These are phyloP conservation scores for Pseudomicrostroma phylloplanum DNA, from an alignment of 1,284 basidiomycete species.

Conservation along the genomic window DNA sequence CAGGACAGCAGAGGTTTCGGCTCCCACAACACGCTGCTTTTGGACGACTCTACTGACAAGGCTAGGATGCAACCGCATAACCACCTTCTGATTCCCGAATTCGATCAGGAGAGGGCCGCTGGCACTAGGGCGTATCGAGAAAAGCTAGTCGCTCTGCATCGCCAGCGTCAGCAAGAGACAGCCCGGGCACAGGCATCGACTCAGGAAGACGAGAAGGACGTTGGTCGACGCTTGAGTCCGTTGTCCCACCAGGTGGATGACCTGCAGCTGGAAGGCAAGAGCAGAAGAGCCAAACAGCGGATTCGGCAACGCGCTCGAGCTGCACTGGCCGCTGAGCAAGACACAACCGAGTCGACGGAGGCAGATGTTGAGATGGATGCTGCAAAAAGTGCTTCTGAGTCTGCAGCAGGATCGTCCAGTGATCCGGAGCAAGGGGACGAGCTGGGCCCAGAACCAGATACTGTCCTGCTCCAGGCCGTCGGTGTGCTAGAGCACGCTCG, in stretches of 20 bases:
- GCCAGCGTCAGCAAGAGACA: slow-evolving; percentile 12
- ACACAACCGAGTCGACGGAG: no score
- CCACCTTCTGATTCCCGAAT: slow-evolving; percentile 41
- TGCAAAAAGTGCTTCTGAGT: not conserved
- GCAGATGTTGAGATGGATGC: not conserved
- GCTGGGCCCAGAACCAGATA: slow-evolving; percentile 21
- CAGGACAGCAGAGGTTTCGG: slow-evolving; percentile 51
- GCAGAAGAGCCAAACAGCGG: slow-evolving; percentile 2
- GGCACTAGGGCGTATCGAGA: not conserved
- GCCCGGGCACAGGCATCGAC: not conserved
- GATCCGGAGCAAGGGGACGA: not conserved
- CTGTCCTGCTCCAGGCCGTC: slow-evolving; percentile 40
- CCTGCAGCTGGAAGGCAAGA: slow-evolving; percentile 2
- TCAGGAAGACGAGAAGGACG: slow-evolving; percentile 3
- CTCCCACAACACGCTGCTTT: slow-evolving; percentile 67
- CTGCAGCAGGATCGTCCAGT: not conserved
- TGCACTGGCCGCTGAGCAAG: not conserved
- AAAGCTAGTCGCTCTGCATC: not conserved
- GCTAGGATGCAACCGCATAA: slow-evolving; percentile 66
- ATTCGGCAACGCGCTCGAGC: not conserved
- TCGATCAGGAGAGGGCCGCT: slow-evolving; percentile 14
- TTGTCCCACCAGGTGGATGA: not conserved
- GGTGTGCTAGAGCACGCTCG: slow-evolving; percentile 41
- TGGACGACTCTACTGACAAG: slow-evolving; percentile 74
- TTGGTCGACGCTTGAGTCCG: not conserved